These are phyloP conservation scores for Groenewaldozyma sp. DNA, from an alignment of 1,139 yeast genomes.

Conservation along the genomic window DNA sequence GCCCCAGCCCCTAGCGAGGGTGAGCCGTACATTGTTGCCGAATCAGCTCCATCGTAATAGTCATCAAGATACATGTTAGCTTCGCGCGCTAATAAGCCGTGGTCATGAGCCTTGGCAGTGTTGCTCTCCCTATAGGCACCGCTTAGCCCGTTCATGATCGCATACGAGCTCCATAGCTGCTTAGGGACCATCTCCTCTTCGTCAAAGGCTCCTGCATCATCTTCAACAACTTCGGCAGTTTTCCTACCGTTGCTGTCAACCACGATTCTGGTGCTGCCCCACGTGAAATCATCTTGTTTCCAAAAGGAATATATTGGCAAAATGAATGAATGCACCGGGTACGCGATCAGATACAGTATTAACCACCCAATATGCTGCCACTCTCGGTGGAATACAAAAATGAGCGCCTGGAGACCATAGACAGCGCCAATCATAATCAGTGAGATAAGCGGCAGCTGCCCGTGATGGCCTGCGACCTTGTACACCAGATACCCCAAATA, in stretches of 20 bases:
- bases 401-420: slow-evolving; percentile 30
- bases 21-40: background rate
- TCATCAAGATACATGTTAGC: background rate
- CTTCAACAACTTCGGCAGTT: slow-evolving; percentile 23
- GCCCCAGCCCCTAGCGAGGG: background rate
- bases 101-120: background rate
- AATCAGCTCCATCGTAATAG: background rate
- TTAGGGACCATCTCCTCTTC: slow-evolving; percentile 18
- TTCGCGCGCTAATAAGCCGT: slow-evolving; percentile 3
- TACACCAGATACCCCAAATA: slow-evolving; percentile 30
- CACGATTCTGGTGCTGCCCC: slow-evolving; percentile 34
- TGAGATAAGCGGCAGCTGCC: slow-evolving; percentile 30
- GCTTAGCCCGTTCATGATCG: slow-evolving; percentile 21
- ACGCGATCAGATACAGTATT: slow-evolving; percentile 30
- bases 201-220: slow-evolving; percentile 17
- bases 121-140: slow-evolving; percentile 22
- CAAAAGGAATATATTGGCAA: slow-evolving; percentile 33
- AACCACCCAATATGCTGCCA: slow-evolving; percentile 35
- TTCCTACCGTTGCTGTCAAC: slow-evolving; percentile 26
- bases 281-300: slow-evolving; percentile 32
- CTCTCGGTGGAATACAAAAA: slow-evolving; percentile 28
- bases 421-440: slow-evolving; percentile 28
- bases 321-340: slow-evolving; percentile 31
- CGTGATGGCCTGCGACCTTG: slow-evolving; percentile 23
- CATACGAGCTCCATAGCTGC: slow-evolving; percentile 25